These are phyloP conservation scores for Colletotrichum zoysiae DNA, from an alignment of 2,329 filamentous ascomycete genomes.

Conservation along the genomic window DNA sequence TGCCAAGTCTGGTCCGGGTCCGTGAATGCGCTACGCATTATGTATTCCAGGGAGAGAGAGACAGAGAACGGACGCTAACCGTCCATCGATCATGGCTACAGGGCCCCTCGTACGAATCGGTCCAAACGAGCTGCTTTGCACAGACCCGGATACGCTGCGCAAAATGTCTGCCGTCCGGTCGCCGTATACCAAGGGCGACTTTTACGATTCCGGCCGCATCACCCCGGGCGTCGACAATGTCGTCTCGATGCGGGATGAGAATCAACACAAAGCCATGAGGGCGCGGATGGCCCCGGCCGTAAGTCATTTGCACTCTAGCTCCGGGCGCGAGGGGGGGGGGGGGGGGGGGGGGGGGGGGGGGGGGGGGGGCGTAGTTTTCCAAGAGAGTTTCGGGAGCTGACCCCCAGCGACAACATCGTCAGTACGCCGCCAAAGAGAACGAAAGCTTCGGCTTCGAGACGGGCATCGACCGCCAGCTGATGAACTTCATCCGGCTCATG, in stretches of 20 bases:
- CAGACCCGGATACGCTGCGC: conserved; percentile 52
- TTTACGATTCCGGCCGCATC: conserved; percentile 54
- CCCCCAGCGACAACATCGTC: too few relatives aligned
- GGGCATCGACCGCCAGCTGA: conserved; percentile 55
- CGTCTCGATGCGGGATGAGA: conserved; percentile 52
- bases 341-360: too few relatives aligned
- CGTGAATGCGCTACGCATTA: not conserved
- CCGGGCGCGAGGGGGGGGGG: not conserved
- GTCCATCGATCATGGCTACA: conserved; percentile 17
- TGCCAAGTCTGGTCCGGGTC: too few relatives aligned
- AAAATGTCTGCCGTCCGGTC: conserved; percentile 53
- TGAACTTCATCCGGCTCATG: conserved; percentile 59
- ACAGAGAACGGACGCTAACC: conserved; percentile 24
- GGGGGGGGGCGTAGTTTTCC: not conserved
- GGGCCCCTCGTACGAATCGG: conserved; percentile 57
- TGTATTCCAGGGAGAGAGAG: too few relatives aligned
- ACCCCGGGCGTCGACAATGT: conserved; percentile 53
- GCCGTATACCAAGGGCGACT: conserved; percentile 53
- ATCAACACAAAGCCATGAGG: conserved; percentile 54
- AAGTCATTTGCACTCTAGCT: conserved; percentile 39
- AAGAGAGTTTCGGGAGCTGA: too few relatives aligned
- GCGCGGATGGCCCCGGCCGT: conserved; percentile 59
- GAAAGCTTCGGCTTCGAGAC: conserved; percentile 56
- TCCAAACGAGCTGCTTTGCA: conserved; percentile 56
- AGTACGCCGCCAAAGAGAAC: conserved; percentile 66